Percentiles rank a stretch among this genome's conserved stretches.
Conservation (phyloP, 1,284 basidiomycete genomes). For the Ceratobasidium sp. region DNA sequence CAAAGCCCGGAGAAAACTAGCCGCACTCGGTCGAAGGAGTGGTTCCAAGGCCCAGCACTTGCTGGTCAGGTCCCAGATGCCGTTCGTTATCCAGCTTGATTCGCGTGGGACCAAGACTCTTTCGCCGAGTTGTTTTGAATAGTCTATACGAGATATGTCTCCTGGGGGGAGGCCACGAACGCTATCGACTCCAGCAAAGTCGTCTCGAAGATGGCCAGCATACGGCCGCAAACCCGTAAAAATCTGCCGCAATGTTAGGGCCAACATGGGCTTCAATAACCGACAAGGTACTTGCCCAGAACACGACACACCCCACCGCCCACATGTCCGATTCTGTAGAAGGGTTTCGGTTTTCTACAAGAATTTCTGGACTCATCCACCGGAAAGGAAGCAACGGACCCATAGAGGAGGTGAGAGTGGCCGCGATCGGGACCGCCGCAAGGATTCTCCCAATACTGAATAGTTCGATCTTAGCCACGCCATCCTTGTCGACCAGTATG, state of each 20-base stretch:
- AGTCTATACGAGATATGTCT: slow-evolving; percentile 2
- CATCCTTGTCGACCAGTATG: not conserved
- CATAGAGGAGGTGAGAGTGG: slow-evolving; percentile 1
- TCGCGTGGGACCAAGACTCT: not conserved
- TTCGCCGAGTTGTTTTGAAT: not conserved
- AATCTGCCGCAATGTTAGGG: not conserved
- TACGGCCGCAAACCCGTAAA: slow-evolving; percentile 18
- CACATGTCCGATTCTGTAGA: slow-evolving; percentile 37
- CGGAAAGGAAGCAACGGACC: slow-evolving; percentile 29
- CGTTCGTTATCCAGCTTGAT: slow-evolving; percentile 31
- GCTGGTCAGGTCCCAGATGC: slow-evolving; percentile 6
- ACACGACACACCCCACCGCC: slow-evolving; percentile 22
- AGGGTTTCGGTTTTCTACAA: not conserved
- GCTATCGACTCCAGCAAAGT: slow-evolving; percentile 30
- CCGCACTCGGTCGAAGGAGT: slow-evolving; percentile 19
- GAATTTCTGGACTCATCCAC: slow-evolving; percentile 37
- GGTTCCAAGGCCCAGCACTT: slow-evolving; percentile 30
- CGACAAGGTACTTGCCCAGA: slow-evolving; percentile 17
- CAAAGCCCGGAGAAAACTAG: not conserved
- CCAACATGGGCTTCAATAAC: not conserved
- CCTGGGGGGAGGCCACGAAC: slow-evolving; percentile 22
- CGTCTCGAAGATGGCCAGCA: slow-evolving; percentile 19
- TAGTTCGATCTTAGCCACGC: slow-evolving; percentile 22
- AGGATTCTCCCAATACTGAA: slow-evolving; percentile 37
- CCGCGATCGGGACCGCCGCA: slow-evolving; percentile 4